These are phyloP conservation scores for Drechslerella coelobrocha DNA, from an alignment of 2,329 filamentous ascomycete genomes.

Conservation along the genomic window DNA sequence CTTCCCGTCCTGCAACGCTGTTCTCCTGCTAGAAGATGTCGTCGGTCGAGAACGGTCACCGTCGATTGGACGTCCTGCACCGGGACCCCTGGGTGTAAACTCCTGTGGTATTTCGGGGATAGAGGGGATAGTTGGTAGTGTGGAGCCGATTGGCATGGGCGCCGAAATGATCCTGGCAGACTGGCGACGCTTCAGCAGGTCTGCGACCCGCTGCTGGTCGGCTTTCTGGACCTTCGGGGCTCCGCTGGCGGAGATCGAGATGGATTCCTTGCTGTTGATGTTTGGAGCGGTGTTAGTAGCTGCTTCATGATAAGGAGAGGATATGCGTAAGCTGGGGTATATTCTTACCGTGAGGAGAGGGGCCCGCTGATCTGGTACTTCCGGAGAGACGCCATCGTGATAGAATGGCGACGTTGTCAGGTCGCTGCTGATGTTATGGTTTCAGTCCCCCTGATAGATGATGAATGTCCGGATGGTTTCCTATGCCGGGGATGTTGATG, in stretches of 20 bases:
- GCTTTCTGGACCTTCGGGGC: conserved; percentile 51
- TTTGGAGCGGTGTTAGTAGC: conserved; percentile 5
- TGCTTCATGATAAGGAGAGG: background rate
- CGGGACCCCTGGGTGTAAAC: conserved; percentile 61
- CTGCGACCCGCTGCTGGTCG: conserved; percentile 65
- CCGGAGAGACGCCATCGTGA: conserved; percentile 35
- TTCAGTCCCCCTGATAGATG: background rate
- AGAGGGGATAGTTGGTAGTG: conserved; percentile 74
- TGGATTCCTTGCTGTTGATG: conserved; percentile 19
- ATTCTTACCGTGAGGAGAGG: conserved; percentile 21
- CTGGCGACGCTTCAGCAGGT: conserved; percentile 92
- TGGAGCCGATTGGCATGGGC: conserved; percentile 75
- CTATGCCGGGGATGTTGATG: background rate
- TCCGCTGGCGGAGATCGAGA: conserved; percentile 26
- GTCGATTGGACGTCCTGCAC: conserved; percentile 1
- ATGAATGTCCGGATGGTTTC: background rate
- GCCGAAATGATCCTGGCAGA: conserved; percentile 75
- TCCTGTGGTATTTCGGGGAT: conserved; percentile 64
- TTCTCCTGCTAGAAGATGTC: conserved; percentile 61
- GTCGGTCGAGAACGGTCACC: conserved; percentile 55
- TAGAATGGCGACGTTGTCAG: background rate
- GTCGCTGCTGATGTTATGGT: conserved; percentile 2
- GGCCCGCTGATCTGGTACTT: conserved; percentile 30
- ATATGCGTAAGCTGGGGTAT: background rate
- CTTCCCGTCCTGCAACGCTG: conserved; percentile 63